Base-by-base conservation (phyloP, 306 rosid species). In the Glycine soja region DNA sequence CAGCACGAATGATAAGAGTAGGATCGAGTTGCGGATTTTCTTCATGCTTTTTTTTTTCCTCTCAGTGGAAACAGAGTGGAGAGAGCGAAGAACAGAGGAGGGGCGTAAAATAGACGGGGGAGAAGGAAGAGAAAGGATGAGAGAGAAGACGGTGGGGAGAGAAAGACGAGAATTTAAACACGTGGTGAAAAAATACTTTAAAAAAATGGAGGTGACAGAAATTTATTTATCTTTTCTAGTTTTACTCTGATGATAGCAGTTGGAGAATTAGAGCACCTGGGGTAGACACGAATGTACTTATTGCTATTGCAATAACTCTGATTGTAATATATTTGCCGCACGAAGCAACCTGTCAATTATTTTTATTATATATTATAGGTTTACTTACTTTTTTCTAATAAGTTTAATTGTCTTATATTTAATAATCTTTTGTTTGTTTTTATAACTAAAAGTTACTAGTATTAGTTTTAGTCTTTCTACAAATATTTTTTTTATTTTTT, bases 221-320 rank as follows among this genome's bases (percentile, higher is more conserved):
- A 64, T 57, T 67, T 10, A 32, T 13, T 24, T 63, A 64, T 36
- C 5, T 4, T 52, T 63, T 54, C 1, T 62, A 10, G 34, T 42
- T 34, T 66, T 4, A 9, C 15, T 30, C 18, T 8, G 15, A 45
- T 16, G 30, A 70, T 52, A 11, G 63, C 61, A 3, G 74, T 47
- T 73, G 48, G 8, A 14, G 34, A 73, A 87, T 77, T 81, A 15
- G 2, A 81, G 73, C 90, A 87, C 90, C 88, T 87, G 86, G 74
- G 30, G 72, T n/a, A 16, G 47, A 68, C 13, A 48, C 13, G 62
- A 43, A 56, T 15, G 73, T 57, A 24, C 52, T 40, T 14, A 24
- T 3, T 42, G 51, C 36, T 0, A 18, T 45, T 18, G 56, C 56
- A n/a, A 65, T 34, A 63, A 63, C 15, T 4, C 1, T 30, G 4